Conservation (phyloP, 768 basidiomycete genomes). For the Roridomyces roridus region DNA sequence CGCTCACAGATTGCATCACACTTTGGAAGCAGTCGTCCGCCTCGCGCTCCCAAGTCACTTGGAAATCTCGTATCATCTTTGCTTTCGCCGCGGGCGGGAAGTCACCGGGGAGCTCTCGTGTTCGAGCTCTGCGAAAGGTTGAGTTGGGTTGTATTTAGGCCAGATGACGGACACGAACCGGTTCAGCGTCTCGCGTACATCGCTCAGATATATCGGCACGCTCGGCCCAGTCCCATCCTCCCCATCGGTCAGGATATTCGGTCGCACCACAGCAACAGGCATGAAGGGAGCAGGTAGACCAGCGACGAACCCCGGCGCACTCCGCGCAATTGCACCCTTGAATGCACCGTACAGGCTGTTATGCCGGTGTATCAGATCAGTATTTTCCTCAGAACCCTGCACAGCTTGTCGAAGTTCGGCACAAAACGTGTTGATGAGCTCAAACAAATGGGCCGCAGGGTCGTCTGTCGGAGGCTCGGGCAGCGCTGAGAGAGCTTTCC, state of each 20-base stretch:
- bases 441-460: conserved; percentile 43
- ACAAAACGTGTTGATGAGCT: conserved; percentile 40
- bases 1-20: conserved; percentile 34
- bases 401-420: conserved; percentile 35
- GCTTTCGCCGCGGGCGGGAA: conserved; percentile 44
- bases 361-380: conserved; percentile 37
- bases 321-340: conserved; percentile 37
- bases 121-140: conserved; percentile 34
- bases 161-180: too few relatives aligned
- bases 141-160: too few relatives aligned
- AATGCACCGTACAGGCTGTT: conserved; percentile 33
- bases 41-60: conserved; percentile 37
- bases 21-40: conserved; percentile 30
- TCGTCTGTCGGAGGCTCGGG: conserved; percentile 36
- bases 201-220: conserved; percentile 36
- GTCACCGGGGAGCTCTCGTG: conserved; percentile 45
- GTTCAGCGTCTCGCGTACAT: too few relatives aligned
- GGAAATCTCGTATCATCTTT: conserved; percentile 37
- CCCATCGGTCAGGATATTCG: too few relatives aligned
- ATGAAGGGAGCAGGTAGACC: too few relatives aligned
- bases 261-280: too few relatives aligned
- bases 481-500: conserved; percentile 35
- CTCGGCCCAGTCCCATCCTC: too few relatives aligned
- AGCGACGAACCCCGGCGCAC: conserved; percentile 45
- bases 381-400: conserved; percentile 31